phyloP scores from a whole-genome alignment of 2,329 filamentous ascomycete species.

The Colletotrichum salicis region DNA sequence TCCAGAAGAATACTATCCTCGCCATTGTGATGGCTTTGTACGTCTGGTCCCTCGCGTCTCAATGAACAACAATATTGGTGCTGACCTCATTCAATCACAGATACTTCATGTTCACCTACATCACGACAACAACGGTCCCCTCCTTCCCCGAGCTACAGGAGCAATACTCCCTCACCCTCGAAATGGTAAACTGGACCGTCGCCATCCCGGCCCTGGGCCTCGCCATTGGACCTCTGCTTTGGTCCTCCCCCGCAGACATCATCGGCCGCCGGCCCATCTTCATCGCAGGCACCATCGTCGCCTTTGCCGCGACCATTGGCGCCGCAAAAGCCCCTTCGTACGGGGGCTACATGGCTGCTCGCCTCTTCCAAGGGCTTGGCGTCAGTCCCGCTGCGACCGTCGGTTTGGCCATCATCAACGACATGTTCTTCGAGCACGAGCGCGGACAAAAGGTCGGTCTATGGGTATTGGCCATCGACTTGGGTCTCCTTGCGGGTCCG shows the following conservation, averaged over 20 bases:
- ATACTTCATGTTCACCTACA: constrained; percentile 68
- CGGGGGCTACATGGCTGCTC: constrained; percentile 64
- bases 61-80: background rate
- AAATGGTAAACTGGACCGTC: constrained; percentile 65
- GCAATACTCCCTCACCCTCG: constrained; percentile 55
- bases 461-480: constrained; percentile 67
- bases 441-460: constrained; percentile 65
- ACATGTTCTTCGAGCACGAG: constrained; percentile 67
- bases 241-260: constrained; percentile 59
- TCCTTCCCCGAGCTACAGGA: constrained; percentile 61
- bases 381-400: constrained; percentile 64
- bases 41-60: constrained; percentile 31
- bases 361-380: constrained; percentile 68
- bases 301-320: constrained; percentile 46
- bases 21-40: constrained; percentile 64
- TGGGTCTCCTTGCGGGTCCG: constrained; percentile 58
- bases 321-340: constrained; percentile 50
- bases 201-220: constrained; percentile 62
- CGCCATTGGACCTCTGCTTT: constrained; percentile 61
- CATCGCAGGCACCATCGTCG: constrained; percentile 50
- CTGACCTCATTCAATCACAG: constrained; percentile 41
- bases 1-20: constrained; percentile 60
- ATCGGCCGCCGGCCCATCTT: constrained; percentile 63
- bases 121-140: constrained; percentile 66
- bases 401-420: constrained; percentile 64